Base-by-base conservation (phyloP, 2,329 filamentous ascomycete species). In the Ascochyta pisi region DNA sequence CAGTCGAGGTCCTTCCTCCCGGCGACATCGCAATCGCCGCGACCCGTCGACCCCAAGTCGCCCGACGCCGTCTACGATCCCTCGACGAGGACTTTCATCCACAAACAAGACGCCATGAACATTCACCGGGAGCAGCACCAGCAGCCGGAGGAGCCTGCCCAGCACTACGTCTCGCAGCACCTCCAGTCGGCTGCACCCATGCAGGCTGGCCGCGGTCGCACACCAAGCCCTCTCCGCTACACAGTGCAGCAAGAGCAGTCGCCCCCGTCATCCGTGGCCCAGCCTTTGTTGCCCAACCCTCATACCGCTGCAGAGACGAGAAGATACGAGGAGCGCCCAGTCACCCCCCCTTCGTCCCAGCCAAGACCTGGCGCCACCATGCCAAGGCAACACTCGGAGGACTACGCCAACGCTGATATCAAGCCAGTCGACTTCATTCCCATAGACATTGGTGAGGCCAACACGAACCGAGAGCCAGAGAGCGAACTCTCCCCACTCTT, bases 361-460 rank as follows among this genome's bases (percentile, higher is more conserved):
- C 47, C 43, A 9, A 54, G 37, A 34, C 34, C 46, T 22, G 54
- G 43, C 9, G 26, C 58, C 15, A 38, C 48, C 4, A 29, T 62
- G 15, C 57, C 62, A 48, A 63, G 57, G 33, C 57, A 57, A 31
- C 50, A 37, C 16, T 64, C 71, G 13, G 83, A 86, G 56, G 77
- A 81, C 46, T 69, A 76, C 34, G 78, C 79, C 49, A 74, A 73
- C 22, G 78, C 81, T 43, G 76, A 80, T 13, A 39, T 56, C 24
- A 49, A 64, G 43, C 55, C 55, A 16, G 41, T 54, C 22, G 40
- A 49, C 23, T 52, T 52, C 12, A 10, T 45, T 7, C 43, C 48
- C 13, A 26, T 57, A 9, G 34, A 52, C 31, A 62, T 69, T 16
- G 67, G 69, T 48, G 61, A 64, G 27, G 62, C 65, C 13, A 68